These are phyloP conservation scores for Lavandula angustifolia DNA, from an alignment of 257 asterid genomes.

Conservation along the genomic window DNA sequence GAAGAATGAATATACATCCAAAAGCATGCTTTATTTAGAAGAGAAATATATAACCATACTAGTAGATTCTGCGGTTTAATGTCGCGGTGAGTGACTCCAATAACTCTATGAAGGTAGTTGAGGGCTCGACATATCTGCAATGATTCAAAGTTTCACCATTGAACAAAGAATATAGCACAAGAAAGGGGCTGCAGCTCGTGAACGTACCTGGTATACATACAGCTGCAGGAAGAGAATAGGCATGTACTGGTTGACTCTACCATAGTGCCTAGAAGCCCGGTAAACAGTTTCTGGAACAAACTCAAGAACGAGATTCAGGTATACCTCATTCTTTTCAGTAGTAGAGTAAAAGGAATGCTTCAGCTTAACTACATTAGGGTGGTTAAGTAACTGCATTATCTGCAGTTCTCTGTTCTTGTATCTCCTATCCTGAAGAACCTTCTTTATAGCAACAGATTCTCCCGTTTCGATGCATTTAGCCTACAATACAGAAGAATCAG, in stretches of 20 bases:
- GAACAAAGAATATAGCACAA: background rate
- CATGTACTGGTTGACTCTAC: slow-evolving; percentile 72
- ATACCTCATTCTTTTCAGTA: slow-evolving; percentile 79
- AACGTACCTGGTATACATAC: slow-evolving; percentile 74
- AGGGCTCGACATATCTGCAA: slow-evolving; percentile 83
- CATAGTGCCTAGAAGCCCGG: slow-evolving; percentile 76
- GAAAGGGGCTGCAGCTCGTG: background rate
- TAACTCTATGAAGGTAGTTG: slow-evolving; percentile 70
- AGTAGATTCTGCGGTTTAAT: slow-evolving; percentile 91
- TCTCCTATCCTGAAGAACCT: slow-evolving; percentile 92
- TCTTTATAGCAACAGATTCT: slow-evolving; percentile 85
- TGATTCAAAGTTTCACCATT: background rate
- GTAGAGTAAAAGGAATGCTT: slow-evolving; percentile 84
- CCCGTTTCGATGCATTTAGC: slow-evolving; percentile 85
- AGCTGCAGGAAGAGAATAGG: slow-evolving; percentile 73
- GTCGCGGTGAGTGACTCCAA: slow-evolving; percentile 90
- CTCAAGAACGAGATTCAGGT: slow-evolving; percentile 85
- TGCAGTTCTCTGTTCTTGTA: slow-evolving; percentile 90
- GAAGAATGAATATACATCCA: background rate
- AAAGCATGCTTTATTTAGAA: background rate
- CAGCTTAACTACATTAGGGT: slow-evolving; percentile 73
- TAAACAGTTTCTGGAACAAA: slow-evolving; percentile 82
- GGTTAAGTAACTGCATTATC: slow-evolving; percentile 68
- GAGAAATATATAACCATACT: slow-evolving; percentile 44
- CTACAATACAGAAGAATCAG: slow-evolving; percentile 35